Evolutionary conservation across 192 early-diverging fungal genomes (phyloP), one percentile per base, ranked within the genome.

Genomic region (Gorgonomyces haynaldii): DNA sequence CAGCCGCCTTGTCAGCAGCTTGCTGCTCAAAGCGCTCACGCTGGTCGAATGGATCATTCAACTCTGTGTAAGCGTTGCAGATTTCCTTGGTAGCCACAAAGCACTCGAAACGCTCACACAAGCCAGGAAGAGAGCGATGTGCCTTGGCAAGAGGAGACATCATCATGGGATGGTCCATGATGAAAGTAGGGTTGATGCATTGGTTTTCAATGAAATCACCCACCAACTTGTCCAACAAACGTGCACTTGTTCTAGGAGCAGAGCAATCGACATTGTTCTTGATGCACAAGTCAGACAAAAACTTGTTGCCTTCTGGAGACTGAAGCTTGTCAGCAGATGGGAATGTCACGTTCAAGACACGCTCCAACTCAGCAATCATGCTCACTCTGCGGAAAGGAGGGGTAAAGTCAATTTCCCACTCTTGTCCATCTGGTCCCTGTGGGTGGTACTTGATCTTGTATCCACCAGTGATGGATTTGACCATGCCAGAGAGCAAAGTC

Each of bases 31-130:
- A 98, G 58, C 92, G 76, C 64, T 92, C 90, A 49, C 95, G 85
- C 71, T 98, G 95, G 56, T 94, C 95, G 61, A 91, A 93, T 31
- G 95, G 95, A 74, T 98, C 95, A 78, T 98, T 98, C 66, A 98
- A 79, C 80, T 98, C 95, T 4, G 95, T 98, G 83, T 96, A 98
- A 19, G 92, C 88, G 54, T 98, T 98, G 76, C 88, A 90, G 41
- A 98, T 78, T 62, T 98, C 95, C 83, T 96, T 98, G 66, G 89
- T 93, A 46, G 89, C 92, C 3, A 98, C 91, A 61, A 98, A 98
- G 57, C 88, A 81, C 74, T 98, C 94, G 57, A 98, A 98, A 35
- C 94, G 89, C 66, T 98, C 94, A 76, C 89, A 94, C 27, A 98
- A 71, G 29, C 95, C 95, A 30, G 83, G 70, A 39, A 72, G 73